Evolutionary conservation across 345 rosid species (phyloP).

Genomic region (Aquilaria sinensis): DNA sequence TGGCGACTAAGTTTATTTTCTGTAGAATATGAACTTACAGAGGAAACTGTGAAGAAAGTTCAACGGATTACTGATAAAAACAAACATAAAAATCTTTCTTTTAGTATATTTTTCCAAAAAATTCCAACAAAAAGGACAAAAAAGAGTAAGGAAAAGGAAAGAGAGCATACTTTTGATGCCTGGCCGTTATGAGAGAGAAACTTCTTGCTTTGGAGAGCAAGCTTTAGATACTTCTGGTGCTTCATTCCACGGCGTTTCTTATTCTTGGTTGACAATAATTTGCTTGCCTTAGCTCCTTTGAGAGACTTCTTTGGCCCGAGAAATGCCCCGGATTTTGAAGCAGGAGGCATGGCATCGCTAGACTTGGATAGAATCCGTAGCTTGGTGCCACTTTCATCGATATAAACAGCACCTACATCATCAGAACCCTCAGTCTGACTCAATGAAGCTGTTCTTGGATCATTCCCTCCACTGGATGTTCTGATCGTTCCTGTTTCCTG

Average conservation of each 20-base stretch:
- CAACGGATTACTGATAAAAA: conserved; percentile 15
- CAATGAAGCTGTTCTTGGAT: conserved; percentile 21
- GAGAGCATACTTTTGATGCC: conserved; percentile 48
- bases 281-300: conserved; percentile 37
- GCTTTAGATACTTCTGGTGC: conserved; percentile 45
- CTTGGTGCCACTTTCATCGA: conserved; percentile 84
- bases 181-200: conserved; percentile 31
- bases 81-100: conserved; percentile 2
- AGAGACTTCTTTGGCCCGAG: conserved; percentile 30
- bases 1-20: background rate
- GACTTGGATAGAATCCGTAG: conserved; percentile 75
- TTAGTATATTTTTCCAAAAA: background rate
- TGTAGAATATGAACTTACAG: background rate
- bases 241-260: conserved; percentile 38
- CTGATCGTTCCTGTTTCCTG: conserved; percentile 31
- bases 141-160: conserved; percentile 7
- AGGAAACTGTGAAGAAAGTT: conserved; percentile 6
- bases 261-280: conserved; percentile 40
- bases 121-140: conserved; percentile 4
- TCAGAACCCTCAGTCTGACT: conserved; percentile 43
- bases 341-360: conserved; percentile 23
- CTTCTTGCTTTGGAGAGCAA: conserved; percentile 47
- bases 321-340: conserved; percentile 24
- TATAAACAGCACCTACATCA: conserved; percentile 80
- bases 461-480: conserved; percentile 29